Percentiles rank a stretch among this genome's conserved stretches.
Evolutionary conservation across 2,329 filamentous ascomycete genomes (phyloP).

Genomic region (Epichloe baconii): DNA sequence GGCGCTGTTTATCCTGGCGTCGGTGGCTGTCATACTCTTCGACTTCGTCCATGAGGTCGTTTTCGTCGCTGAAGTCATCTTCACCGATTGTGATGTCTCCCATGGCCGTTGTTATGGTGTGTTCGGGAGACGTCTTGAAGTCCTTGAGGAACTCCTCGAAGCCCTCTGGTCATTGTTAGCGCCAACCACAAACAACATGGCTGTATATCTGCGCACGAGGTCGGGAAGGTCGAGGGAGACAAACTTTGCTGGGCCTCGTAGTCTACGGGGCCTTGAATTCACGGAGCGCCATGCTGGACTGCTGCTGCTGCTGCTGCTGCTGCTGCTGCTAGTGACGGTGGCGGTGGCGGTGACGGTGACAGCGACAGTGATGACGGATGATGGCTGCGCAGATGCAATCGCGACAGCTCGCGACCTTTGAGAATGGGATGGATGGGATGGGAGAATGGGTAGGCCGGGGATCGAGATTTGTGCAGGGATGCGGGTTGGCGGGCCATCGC

Average conservation of each 20-base stretch:
- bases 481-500: background rate
- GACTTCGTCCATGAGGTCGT: slow-evolving; percentile 82
- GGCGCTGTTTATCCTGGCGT: slow-evolving; percentile 34
- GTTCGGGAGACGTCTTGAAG: slow-evolving; percentile 70
- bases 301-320: background rate
- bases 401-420: slow-evolving; percentile 10
- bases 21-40: slow-evolving; percentile 44
- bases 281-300: slow-evolving; percentile 64
- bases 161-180: slow-evolving; percentile 37
- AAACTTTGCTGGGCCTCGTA: slow-evolving; percentile 77
- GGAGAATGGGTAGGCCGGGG: slow-evolving; percentile 18
- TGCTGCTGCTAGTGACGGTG: background rate
- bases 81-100: slow-evolving; percentile 77
- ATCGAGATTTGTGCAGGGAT: slow-evolving; percentile 12
- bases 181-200: background rate
- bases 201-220: background rate
- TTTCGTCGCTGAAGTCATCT: slow-evolving; percentile 76
- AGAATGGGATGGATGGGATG: slow-evolving; percentile 3
- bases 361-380: background rate
- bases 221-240: slow-evolving; percentile 16
- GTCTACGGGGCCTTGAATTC: slow-evolving; percentile 66
- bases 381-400: background rate
- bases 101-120: slow-evolving; percentile 66
- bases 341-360: too few relatives aligned
- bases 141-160: slow-evolving; percentile 79